Percentiles rank a stretch among this genome's conserved stretches.
Evolutionary conservation across 306 rosid species (phyloP).

Genomic region (Notholithocarpus densiflorus): DNA sequence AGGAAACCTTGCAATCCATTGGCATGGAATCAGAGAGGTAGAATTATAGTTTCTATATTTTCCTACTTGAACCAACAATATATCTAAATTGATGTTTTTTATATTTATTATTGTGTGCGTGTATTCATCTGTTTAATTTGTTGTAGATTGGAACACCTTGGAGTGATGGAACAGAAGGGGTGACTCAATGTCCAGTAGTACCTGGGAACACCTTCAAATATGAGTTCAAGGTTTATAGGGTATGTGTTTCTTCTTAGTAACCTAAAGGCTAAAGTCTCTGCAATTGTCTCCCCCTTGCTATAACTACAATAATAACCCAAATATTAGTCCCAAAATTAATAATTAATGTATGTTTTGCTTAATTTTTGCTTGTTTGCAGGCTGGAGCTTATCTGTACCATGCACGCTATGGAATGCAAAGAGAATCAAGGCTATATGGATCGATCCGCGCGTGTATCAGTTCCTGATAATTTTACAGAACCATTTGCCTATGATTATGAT

Average conservation of each 20-base stretch:
- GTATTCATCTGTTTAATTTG: neutral
- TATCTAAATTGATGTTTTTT: no score
- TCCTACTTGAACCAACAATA: neutral
- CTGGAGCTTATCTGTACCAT: conserved; percentile 57
- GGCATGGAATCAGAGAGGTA: conserved; percentile 96
- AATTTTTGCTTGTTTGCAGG: conserved; percentile 31
- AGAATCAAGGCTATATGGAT: no score
- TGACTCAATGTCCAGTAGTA: conserved; percentile 69
- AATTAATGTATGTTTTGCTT: neutral
- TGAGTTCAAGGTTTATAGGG: conserved; percentile 77
- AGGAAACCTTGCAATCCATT: conserved; percentile 78
- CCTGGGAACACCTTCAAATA: conserved; percentile 79
- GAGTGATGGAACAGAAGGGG: conserved; percentile 92
- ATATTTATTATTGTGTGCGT: neutral
- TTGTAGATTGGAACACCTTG: conserved; percentile 83
- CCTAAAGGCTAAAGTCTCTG: neutral
- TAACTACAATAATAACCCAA: neutral
- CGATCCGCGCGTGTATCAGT: no score
- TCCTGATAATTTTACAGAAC: no score
- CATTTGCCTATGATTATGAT: no score
- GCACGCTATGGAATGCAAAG: no score
- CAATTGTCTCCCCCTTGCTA: neutral
- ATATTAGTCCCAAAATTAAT: no score
- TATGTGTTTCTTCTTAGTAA: conserved; percentile 15
- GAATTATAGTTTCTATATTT: neutral